Percentiles rank a stretch among this genome's conserved stretches.
Conservation (phyloP, 305 asterid genomes). For the Petunia hybrid region DNA sequence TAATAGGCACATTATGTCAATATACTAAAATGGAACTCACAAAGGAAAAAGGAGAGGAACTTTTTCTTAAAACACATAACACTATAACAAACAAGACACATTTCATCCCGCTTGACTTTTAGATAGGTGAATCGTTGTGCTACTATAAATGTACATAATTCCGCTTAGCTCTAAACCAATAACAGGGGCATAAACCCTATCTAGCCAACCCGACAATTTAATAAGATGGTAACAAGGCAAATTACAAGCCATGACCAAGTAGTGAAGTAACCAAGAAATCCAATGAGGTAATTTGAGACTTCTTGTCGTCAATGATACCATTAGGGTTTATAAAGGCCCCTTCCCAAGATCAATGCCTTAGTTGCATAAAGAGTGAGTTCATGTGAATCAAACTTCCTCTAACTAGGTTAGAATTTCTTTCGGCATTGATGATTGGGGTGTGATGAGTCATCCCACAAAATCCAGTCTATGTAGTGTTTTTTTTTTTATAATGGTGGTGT, state of each 20-base stretch:
- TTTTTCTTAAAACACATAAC: background rate
- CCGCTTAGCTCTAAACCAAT: background rate
- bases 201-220: constrained; percentile 14
- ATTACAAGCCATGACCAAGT: background rate
- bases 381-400: background rate
- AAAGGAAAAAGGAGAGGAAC: background rate
- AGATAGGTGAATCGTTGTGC: constrained; percentile 3
- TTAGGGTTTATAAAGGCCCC: background rate
- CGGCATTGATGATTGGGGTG: background rate
- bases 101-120: background rate
- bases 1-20: background rate
- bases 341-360: background rate
- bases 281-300: background rate
- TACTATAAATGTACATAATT: background rate
- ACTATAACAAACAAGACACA: constrained; percentile 9
- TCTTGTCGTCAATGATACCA: background rate
- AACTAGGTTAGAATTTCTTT: constrained; percentile 7
- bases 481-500: too few species aligned
- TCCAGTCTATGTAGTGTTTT: constrained; percentile 8
- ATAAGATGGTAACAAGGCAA: constrained; percentile 12
- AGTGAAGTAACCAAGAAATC: background rate
- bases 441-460: background rate
- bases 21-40: background rate
- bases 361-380: background rate
- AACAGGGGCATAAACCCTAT: background rate